Evolutionary conservation across 2,329 filamentous ascomycete genomes (phyloP).

Genomic region (Trichoderma sp.): DNA sequence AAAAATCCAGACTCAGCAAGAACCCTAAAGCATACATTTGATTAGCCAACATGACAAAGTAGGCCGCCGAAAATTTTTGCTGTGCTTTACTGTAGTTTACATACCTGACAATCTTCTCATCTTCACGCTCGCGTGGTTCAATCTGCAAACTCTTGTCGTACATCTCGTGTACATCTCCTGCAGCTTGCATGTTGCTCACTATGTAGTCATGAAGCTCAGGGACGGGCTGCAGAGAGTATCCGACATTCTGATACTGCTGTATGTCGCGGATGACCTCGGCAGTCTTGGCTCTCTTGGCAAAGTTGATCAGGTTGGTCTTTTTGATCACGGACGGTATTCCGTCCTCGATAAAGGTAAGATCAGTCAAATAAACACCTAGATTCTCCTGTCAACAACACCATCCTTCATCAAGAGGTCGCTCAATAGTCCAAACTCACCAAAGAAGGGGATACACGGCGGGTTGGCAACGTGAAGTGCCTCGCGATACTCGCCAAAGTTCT

Average conservation of each 20-base stretch:
- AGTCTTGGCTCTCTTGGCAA: slow-evolving; percentile 96
- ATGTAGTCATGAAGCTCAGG: slow-evolving; percentile 96
- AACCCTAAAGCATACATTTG: slow-evolving; percentile 41
- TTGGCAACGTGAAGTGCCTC: slow-evolving; percentile 90
- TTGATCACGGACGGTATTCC: slow-evolving; percentile 96
- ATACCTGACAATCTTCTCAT: slow-evolving; percentile 99
- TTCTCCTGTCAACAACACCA: neutral
- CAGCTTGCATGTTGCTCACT: slow-evolving; percentile 89
- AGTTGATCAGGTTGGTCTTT: slow-evolving; percentile 96
- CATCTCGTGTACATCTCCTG: slow-evolving; percentile 97
- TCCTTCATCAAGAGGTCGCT: accelerated
- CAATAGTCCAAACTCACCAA: slow-evolving; percentile 56
- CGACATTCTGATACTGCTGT: slow-evolving; percentile 96
- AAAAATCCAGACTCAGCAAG: slow-evolving; percentile 61
- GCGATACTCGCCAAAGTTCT: slow-evolving; percentile 96
- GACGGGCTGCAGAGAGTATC: slow-evolving; percentile 87
- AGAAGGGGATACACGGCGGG: slow-evolving; percentile 96
- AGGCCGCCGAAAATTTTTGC: neutral
- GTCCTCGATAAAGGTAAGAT: slow-evolving; percentile 97
- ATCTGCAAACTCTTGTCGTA: slow-evolving; percentile 94
- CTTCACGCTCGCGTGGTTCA: slow-evolving; percentile 92
- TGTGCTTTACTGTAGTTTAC: slow-evolving; percentile 26
- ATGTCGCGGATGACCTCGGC: slow-evolving; percentile 98
- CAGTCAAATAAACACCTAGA: slow-evolving; percentile 91
- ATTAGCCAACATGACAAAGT: neutral